Evolutionary conservation across 768 basidiomycete genomes (phyloP).

Genomic region (Phaeotremella skinneri): DNA sequence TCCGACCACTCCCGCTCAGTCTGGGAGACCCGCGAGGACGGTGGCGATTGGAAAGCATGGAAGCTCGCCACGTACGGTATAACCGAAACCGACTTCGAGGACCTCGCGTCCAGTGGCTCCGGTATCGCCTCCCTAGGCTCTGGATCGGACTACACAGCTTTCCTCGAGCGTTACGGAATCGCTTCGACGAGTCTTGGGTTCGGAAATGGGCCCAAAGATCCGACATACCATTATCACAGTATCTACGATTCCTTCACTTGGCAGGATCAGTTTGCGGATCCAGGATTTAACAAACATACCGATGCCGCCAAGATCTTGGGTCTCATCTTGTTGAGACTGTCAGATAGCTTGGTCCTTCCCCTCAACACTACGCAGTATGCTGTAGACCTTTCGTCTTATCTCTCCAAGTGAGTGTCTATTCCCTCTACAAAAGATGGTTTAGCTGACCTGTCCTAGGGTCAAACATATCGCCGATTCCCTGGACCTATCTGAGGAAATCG

Average conservation of each 20-base stretch:
- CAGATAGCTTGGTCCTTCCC: conserved; percentile 61
- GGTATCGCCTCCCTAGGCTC: conserved; percentile 58
- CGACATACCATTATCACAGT: conserved; percentile 68
- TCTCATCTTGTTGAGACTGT: conserved; percentile 59
- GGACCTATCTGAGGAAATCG: conserved; percentile 26
- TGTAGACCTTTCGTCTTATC: conserved; percentile 59
- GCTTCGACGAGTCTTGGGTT: conserved; percentile 51
- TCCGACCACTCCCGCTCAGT: conserved; percentile 64
- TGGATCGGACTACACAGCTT: conserved; percentile 88
- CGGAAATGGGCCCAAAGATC: conserved; percentile 51
- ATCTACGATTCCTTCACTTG: conserved; percentile 71
- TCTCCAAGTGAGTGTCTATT: conserved; percentile 56
- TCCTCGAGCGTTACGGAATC: conserved; percentile 71
- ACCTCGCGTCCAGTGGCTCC: conserved; percentile 24
- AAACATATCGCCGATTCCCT: conserved; percentile 54
- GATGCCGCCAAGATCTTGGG: conserved; percentile 69
- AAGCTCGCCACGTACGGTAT: conserved; percentile 15
- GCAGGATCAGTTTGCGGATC: conserved; percentile 71
- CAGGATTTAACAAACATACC: conserved; percentile 69
- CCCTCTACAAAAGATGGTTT: neutral
- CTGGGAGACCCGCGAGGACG: conserved; percentile 72
- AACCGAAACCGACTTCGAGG: conserved; percentile 26
- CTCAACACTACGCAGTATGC: conserved; percentile 70
- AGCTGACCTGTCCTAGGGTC: conserved; percentile 53
- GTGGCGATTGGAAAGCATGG: conserved; percentile 56